These are phyloP conservation scores for Exophiala bonariae DNA, from an alignment of 2,329 filamentous ascomycete genomes.

Conservation along the genomic window DNA sequence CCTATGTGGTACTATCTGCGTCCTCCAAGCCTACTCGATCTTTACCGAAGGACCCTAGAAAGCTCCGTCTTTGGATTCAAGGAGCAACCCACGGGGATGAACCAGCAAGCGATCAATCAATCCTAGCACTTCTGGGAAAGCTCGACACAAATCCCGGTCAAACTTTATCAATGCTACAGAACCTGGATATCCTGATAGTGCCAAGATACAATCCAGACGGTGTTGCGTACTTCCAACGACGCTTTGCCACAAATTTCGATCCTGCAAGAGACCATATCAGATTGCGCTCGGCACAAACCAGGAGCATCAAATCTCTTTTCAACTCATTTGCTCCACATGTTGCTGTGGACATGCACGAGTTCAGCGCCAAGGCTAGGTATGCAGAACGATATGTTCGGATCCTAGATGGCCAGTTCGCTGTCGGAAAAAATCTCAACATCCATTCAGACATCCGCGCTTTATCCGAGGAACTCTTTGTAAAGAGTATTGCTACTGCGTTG, in stretches of 20 bases:
- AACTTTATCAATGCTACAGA: constrained; percentile 1
- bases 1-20: constrained; percentile 7
- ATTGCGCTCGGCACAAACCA: constrained; percentile 4
- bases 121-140: constrained; percentile 12
- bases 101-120: constrained; percentile 10
- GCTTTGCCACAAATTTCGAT: constrained; percentile 10
- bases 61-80: constrained; percentile 15
- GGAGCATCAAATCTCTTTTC: constrained; percentile 13
- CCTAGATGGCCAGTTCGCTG: constrained; percentile 11
- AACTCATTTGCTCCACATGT: constrained; percentile 10
- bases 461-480: constrained; percentile 8
- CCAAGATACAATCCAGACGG: constrained; percentile 15
- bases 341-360: constrained; percentile 16
- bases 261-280: constrained; percentile 12
- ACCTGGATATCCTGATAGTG: constrained; percentile 12
- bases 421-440: constrained; percentile 15
- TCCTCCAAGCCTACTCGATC: background rate
- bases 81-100: constrained; percentile 12
- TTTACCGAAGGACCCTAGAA: background rate
- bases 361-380: constrained; percentile 3
- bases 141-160: constrained; percentile 6
- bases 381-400: constrained; percentile 9
- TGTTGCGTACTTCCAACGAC: constrained; percentile 8
- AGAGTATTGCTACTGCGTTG: constrained; percentile 5
- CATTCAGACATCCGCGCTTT: constrained; percentile 6